Conservation (phyloP, 768 basidiomycete species). For the Hortiboletus flavorubellus region DNA sequence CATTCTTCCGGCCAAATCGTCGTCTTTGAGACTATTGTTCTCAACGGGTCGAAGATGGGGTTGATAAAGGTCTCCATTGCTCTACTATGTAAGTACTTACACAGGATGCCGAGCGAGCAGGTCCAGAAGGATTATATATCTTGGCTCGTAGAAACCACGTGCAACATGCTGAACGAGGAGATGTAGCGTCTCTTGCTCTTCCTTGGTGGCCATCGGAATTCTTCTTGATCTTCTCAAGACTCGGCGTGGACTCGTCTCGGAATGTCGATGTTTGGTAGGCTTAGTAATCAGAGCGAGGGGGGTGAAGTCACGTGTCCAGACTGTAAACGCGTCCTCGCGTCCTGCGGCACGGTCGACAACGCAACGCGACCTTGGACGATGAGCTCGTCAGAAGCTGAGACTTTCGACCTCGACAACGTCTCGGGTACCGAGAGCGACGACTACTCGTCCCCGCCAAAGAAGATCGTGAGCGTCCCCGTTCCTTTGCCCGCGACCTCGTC, state of each 20-base stretch:
- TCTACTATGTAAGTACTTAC: conserved; percentile 62
- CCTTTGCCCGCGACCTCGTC: conserved; percentile 1
- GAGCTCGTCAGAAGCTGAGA: conserved; percentile 75
- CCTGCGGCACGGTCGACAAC: conserved; percentile 1
- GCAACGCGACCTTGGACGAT: conserved; percentile 36
- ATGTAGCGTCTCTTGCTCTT: conserved; percentile 78
- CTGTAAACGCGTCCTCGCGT: conserved; percentile 16
- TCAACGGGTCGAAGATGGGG: conserved; percentile 18
- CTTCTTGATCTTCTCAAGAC: too few species aligned
- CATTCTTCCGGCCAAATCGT: conserved; percentile 88
- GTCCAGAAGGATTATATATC: conserved; percentile 89
- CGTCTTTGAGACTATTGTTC: conserved; percentile 76
- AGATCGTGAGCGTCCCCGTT: conserved; percentile 31
- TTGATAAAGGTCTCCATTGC: conserved; percentile 17
- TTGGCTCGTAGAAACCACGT: conserved; percentile 92
- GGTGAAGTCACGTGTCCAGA: too few species aligned
- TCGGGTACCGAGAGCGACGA: conserved; percentile 66
- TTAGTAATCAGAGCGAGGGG: too few species aligned
- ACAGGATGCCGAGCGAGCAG: conserved; percentile 89
- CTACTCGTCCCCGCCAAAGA: conserved; percentile 60
- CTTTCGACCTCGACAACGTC: conserved; percentile 55
- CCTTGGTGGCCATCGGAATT: conserved; percentile 58
- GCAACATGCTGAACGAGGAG: conserved; percentile 91
- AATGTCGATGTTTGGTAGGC: too few species aligned
- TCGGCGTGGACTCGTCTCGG: too few species aligned